Percentiles rank a stretch among this genome's conserved stretches.
These are phyloP conservation scores for Dryadomyces sulphureus DNA, from an alignment of 2,329 filamentous ascomycete genomes.

Conservation along the genomic window DNA sequence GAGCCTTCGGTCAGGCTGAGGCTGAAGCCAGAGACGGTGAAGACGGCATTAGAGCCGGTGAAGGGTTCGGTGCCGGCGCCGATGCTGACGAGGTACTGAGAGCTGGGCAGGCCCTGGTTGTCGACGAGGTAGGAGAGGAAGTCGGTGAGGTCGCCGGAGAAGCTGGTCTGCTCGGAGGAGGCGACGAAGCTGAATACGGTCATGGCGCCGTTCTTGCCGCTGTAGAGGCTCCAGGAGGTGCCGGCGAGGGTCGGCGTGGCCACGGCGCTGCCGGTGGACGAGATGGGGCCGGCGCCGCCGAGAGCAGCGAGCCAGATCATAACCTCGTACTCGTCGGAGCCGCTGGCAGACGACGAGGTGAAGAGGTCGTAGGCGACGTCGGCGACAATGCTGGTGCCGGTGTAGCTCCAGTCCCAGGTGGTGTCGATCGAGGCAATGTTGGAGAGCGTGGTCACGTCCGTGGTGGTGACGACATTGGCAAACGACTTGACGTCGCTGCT, in stretches of 20 bases:
- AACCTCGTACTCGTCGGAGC: conserved; percentile 39
- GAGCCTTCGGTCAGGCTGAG: conserved; percentile 1
- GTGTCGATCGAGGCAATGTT: conserved; percentile 21
- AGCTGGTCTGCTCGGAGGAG: conserved; percentile 28
- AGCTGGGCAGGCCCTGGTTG: conserved; percentile 29
- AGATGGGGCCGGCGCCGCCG: conserved; percentile 45
- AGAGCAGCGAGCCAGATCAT: conserved; percentile 49
- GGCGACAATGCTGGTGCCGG: conserved; percentile 24
- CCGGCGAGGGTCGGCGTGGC: conserved; percentile 39
- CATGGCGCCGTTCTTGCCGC: conserved; percentile 43
- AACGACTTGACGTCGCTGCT: conserved; percentile 28
- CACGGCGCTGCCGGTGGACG: conserved; percentile 32
- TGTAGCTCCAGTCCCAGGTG: conserved; percentile 23
- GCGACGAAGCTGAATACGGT: conserved; percentile 43
- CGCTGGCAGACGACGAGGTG: conserved; percentile 30
- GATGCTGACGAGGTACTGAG: conserved; percentile 37
- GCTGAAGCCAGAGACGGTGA: conserved; percentile 11
- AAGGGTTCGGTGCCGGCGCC: conserved; percentile 44
- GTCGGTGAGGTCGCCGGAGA: conserved; percentile 38
- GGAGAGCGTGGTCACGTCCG: conserved; percentile 18
- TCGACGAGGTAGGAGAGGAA: conserved; percentile 41
- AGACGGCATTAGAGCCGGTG: conserved; percentile 24
- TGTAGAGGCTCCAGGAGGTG: conserved; percentile 41
- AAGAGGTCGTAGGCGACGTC: conserved; percentile 49
- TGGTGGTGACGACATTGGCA: conserved; percentile 25